Percentiles rank a stretch among this genome's conserved stretches.
Evolutionary conservation across 2,329 filamentous ascomycete genomes (phyloP).

Genomic region (Aspergillus costaricaensis): DNA sequence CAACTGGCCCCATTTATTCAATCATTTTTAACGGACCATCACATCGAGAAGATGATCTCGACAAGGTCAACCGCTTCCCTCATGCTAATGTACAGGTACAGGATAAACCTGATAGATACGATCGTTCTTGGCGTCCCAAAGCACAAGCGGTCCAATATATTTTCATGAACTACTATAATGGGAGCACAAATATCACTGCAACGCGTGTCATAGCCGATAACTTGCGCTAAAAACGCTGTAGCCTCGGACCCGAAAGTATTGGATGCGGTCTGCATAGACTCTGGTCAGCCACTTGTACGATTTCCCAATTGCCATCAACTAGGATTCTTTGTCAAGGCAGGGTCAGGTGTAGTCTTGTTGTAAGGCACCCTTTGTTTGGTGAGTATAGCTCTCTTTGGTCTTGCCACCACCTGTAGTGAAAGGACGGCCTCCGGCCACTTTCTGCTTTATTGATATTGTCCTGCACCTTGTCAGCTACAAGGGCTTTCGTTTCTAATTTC

Average conservation of each 20-base stretch:
- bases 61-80: neutral
- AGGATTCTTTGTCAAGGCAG: neutral
- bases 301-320: too few relatives aligned
- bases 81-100: neutral
- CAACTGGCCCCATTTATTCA: neutral
- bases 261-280: neutral
- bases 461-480: neutral
- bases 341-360: neutral
- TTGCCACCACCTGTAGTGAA: neutral
- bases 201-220: conserved; percentile 6
- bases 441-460: neutral
- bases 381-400: neutral
- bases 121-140: neutral
- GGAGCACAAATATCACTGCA: conserved; percentile 2
- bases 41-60: neutral
- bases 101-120: too few relatives aligned
- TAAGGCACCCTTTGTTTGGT: neutral
- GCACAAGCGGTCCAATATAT: neutral
- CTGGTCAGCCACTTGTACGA: neutral
- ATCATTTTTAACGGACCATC: conserved; percentile 1
- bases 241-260: conserved; percentile 3
- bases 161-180: neutral
- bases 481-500: neutral
- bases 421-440: neutral
- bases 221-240: neutral